Evolutionary conservation across 352 stramenopile species (phyloP), one percentile per base, ranked within the genome.

Genomic region (Phytopythium vexans): DNA sequence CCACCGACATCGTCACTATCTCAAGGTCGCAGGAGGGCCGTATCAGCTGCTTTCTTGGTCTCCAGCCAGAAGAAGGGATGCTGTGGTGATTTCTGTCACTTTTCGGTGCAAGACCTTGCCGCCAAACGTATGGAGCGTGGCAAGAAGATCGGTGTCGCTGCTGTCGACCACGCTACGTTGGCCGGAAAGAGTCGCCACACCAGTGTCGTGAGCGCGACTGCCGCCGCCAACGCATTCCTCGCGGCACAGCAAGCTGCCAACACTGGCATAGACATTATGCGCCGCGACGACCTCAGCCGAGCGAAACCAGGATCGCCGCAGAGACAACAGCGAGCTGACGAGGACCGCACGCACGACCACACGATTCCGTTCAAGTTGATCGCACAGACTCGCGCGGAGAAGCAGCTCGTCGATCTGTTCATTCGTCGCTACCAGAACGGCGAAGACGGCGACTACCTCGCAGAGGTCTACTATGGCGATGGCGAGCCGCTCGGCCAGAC

Each of bases 301-400:
- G 51, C 46, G 4, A 83, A 82, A 35, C 71, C 68, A 9, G 58
- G 60, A 35, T 78, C 63, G 5, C 65, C 66, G 12, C 71, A 78
- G 46, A 49, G 59, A 45, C 58, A 70, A 14, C 68, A 85, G 43
- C 60, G 54, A 41, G 45, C 49, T 27, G 31, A 58, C 3, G 57
- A 68, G 32, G 39, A 40, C n/a, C 43, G 14, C 52, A 70, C 6
- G 52, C 54, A 33, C 37, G 56, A 32, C 37, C 65, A 80, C 43
- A 73, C 59, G 2, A 91, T 94, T 32, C 82, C 81, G 14, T 94
- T 92, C 67, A 92, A 94, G 53, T 54, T 86, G 15, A 82, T 94
- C 8, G 80, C 82, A 1, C 84, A 91, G 52, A 90, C 82, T 31
- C 68, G 84, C 6, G 82, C 77, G 0, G 84, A 94, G 49, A 92